Evolutionary conservation across 2,329 filamentous ascomycete genomes (phyloP).

Genomic region (Penicillium sp.): DNA sequence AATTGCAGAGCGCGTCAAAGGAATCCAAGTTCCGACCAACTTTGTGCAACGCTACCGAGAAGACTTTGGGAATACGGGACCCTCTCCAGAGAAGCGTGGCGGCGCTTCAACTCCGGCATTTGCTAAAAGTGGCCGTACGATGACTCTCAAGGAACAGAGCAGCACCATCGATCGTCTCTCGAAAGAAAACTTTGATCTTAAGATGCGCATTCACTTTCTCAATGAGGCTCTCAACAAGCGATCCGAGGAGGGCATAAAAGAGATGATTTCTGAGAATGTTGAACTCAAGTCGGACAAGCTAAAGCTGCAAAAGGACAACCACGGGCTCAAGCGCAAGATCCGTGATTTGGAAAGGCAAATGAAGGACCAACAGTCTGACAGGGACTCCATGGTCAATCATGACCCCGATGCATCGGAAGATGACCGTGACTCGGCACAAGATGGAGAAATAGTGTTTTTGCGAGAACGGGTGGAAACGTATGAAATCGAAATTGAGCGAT

Average conservation of each 20-base stretch:
- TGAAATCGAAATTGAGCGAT: slow-evolving; percentile 73
- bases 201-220: slow-evolving; percentile 95
- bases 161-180: slow-evolving; percentile 93
- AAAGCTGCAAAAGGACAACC: slow-evolving; percentile 85
- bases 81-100: slow-evolving; percentile 55
- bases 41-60: slow-evolving; percentile 80
- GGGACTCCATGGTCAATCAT: slow-evolving; percentile 43
- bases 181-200: slow-evolving; percentile 97
- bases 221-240: slow-evolving; percentile 88
- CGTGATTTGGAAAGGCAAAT: slow-evolving; percentile 82
- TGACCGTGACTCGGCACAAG: slow-evolving; percentile 51
- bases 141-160: slow-evolving; percentile 95
- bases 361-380: slow-evolving; percentile 49
- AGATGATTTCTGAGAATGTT: slow-evolving; percentile 97
- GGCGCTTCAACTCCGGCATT: slow-evolving; percentile 48
- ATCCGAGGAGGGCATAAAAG: slow-evolving; percentile 92
- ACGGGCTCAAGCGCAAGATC: slow-evolving; percentile 70
- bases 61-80: slow-evolving; percentile 55
- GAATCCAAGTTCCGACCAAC: slow-evolving; percentile 85
- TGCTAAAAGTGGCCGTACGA: slow-evolving; percentile 58
- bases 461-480: slow-evolving; percentile 82
- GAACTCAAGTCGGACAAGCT: slow-evolving; percentile 87
- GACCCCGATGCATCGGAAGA: slow-evolving; percentile 42
- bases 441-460: slow-evolving; percentile 80
- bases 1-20: slow-evolving; percentile 79